Evolutionary conservation across 495 filamentous ascomycete genomes (phyloP), one percentile per base, ranked within the genome.

Genomic region (Aspergillus incahuasiensis): DNA sequence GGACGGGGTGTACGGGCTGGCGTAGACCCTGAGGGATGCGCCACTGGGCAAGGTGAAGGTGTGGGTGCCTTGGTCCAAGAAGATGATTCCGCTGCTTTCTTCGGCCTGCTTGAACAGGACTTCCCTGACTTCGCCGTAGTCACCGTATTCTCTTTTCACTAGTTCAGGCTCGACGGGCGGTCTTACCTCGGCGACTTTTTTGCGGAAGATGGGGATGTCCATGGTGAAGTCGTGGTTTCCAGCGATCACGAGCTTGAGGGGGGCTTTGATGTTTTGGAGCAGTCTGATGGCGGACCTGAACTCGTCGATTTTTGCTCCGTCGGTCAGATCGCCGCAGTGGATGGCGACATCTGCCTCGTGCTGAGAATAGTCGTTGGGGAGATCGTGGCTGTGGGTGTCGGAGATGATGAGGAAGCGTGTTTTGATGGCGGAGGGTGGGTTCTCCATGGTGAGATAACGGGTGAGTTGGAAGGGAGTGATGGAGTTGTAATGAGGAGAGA

Each of bases 161-260:
- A 66, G 43, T 0, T 57, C 16, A 8, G 49, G 63, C 12, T 75
- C 69, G 12, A 72, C 41, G 6, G 59, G 19, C 25, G 28, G 18
- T 2, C 11, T 42, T 18, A 54, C 63, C 7, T 72, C 65, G n/a
- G 54, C 55, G 2, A 73, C 63, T 32, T 78, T 68, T 28, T 49
- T 55, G 19, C 66, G 48, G 30, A 73, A 76, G 11, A 39, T 30
- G 1, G 70, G 60, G 1, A 57, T 61, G 51, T 90, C 86, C 39
- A 90, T 73, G 0, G 80, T 79, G 47, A 84, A 80, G 57, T 90
- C 86, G 57, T 89, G 86, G 63, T 90, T 89, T 0, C 87, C 86
- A 15, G 86, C 81, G 40, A 91, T 89, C n/a, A 86, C 80, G 11
- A 91, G 68, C 49, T 89, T 90, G 5, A 89, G 68, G 2, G 82